phyloP scores from a whole-genome alignment of 441 rosid species.

The Syzygium malaccense region DNA sequence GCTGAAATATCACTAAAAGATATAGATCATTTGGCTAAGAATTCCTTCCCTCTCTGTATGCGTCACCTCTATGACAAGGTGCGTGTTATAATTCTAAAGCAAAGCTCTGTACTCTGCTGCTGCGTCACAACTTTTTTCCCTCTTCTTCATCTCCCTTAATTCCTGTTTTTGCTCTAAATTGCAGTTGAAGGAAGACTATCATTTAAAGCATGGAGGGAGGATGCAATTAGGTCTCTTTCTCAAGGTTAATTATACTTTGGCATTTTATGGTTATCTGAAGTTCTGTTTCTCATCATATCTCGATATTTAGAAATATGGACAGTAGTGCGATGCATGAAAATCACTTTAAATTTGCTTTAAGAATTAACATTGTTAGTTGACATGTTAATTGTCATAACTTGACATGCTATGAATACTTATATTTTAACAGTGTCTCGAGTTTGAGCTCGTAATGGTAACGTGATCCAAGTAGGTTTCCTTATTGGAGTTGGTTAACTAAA shows the following conservation, averaged over 20 bases:
- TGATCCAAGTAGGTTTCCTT: background rate
- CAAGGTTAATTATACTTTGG: conserved; percentile 44
- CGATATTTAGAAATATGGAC: background rate
- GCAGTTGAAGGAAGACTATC: conserved; percentile 94
- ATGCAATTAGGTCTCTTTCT: conserved; percentile 95
- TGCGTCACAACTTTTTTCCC: background rate
- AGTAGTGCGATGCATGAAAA: background rate
- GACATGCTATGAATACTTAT: background rate
- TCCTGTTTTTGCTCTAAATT: background rate
- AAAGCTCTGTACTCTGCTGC: background rate
- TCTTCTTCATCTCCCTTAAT: background rate
- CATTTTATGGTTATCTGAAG: background rate
- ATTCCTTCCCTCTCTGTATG: conserved; percentile 79
- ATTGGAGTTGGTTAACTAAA: background rate
- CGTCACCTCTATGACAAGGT: conserved; percentile 10
- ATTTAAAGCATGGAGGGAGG: conserved; percentile 94
- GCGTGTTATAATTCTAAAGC: background rate
- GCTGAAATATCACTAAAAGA: conserved; percentile 78
- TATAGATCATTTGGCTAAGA: conserved; percentile 62
- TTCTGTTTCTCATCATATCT: background rate
- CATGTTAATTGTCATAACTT: background rate
- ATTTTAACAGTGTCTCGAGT: background rate
- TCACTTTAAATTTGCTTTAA: background rate
- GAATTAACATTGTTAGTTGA: background rate
- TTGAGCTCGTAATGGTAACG: background rate